Evolutionary conservation across 2,329 filamentous ascomycete species (phyloP).

Genomic region (Zymoseptoria tritici): DNA sequence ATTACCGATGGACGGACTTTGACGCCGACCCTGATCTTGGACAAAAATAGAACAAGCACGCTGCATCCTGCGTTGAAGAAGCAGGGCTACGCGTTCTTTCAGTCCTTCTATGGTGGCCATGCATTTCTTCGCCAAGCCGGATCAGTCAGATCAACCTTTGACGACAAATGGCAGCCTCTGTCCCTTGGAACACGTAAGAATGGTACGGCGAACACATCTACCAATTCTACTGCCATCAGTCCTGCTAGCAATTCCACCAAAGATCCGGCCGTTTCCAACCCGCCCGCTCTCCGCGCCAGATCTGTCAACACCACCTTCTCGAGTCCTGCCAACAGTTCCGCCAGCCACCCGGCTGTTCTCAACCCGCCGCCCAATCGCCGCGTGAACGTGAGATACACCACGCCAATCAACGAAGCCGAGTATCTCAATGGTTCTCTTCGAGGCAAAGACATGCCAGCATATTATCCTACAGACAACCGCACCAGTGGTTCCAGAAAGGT

Average conservation of each 20-base stretch:
- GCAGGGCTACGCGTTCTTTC: background rate
- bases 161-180: background rate
- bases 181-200: background rate
- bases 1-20: background rate
- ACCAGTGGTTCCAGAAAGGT: background rate
- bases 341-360: background rate
- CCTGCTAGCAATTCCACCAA: background rate
- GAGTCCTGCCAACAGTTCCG: background rate
- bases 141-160: background rate
- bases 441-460: background rate
- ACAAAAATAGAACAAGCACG: background rate
- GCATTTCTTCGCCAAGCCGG: background rate
- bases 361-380: background rate
- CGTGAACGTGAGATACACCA: background rate
- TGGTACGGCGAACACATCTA: background rate
- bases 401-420: background rate
- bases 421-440: background rate
- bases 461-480: background rate
- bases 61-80: background rate
- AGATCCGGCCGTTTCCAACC: background rate
- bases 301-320: no score
- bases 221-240: background rate
- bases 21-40: background rate
- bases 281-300: no score
- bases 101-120: background rate